Base-by-base conservation (phyloP, 2,329 filamentous ascomycete genomes). In the Hypoxylon sp. region DNA sequence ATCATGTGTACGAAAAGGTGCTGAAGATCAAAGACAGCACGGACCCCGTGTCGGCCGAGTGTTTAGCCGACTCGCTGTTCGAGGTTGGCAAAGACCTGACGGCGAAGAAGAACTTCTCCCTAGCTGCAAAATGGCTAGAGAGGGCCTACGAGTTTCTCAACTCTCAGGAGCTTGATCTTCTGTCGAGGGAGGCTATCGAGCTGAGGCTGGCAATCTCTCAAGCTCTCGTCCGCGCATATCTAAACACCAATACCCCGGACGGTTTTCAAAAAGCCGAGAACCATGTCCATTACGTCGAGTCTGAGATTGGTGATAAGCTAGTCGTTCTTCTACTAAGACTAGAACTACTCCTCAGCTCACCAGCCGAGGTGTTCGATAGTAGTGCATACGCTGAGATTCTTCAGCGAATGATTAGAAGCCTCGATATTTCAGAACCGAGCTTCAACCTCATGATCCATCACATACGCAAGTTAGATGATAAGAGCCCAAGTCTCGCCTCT, bases 91-190 rank as follows among this genome's bases (percentile, higher is more conserved):
- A 81, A 43, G 79, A 81, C 11, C 73, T 88, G 11, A 71, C 85
- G 2, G 72, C 70, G 2, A 83, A 81, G 48, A 75, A 79, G 6
- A 79, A 89, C 48, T 81, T 80, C 60, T 67, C 75, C 1, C 70
- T 81, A 40, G 88, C 91, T 0, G 71, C 81, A 1, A 86, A 83
- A 67, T 98, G 94, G 95, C 76, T 96, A 0, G 81, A 88, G 52
- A 82, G 90, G 62, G 87, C 90, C 2, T 79, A 84, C 45, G 77
- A 85, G 9, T 68, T 87, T 23, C 77, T 93, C 21, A 80, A 82
- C 47, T 67, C 69, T 17, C 83, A 85, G 51, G 79, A 83, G 7
- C 67, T 84, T 0, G 83, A 86, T 18, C 73, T 76, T 15, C 73
- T 89, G 3, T 86, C 86, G 23, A 75, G 79, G 5, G 83, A 87